phyloP scores from a whole-genome alignment of 306 rosid species.

The barrel medic (Medicago truncatula) region MtrunA17r5.0-ANR NC_053044.1:55599001-55599500 shows the following conservation, averaged over 20 bases:
- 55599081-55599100: constrained; percentile 39
- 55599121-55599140: constrained; percentile 30
- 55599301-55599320: constrained; percentile 20
- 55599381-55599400: constrained; percentile 95
- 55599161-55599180: constrained; percentile 99
- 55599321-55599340: constrained; percentile 22
- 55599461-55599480: constrained; percentile 93
- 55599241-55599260: constrained; percentile 89
- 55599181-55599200: constrained; percentile 99
- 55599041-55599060: constrained; percentile 99
- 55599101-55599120: constrained; percentile 29
- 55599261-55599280: constrained; percentile 66
- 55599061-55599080: constrained; percentile 53
- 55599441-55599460: constrained; percentile 97
- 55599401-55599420: constrained; percentile 99
- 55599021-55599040: constrained; percentile 98
- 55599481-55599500: constrained; percentile 90
- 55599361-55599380: constrained; percentile 87
- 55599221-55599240: constrained; percentile 96
- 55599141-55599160: constrained; percentile 80
- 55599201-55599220: constrained; percentile 97
- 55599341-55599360: constrained; percentile 20
- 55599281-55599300: constrained; percentile 35
- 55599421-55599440: constrained; percentile 93
- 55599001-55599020: constrained; percentile 94